phyloP scores from a whole-genome alignment of 1,139 yeast genomes.

The Geotrichum candidum region DNA sequence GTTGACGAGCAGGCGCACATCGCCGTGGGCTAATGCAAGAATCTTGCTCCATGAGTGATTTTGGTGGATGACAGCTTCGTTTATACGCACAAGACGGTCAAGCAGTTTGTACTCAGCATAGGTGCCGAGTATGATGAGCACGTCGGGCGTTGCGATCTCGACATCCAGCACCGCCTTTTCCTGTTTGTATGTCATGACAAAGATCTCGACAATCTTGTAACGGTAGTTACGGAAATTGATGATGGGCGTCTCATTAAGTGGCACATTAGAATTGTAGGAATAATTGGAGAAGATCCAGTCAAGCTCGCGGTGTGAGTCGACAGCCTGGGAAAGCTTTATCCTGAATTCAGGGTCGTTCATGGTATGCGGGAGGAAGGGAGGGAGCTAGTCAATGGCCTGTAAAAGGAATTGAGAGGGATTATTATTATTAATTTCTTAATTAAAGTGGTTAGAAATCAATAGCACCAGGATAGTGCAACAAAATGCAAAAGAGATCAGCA shows the following conservation, averaged over 20 bases:
- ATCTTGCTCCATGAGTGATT: slow-evolving; percentile 18
- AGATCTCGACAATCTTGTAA: slow-evolving; percentile 18
- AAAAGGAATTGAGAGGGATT: not conserved
- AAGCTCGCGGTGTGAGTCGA: slow-evolving; percentile 12
- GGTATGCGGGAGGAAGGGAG: not conserved
- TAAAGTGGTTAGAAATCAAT: not conserved
- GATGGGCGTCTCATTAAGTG: slow-evolving; percentile 17
- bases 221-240: slow-evolving; percentile 19
- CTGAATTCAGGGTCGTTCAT: slow-evolving; percentile 16
- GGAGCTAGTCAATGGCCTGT: not conserved
- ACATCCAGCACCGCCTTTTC: slow-evolving; percentile 17
- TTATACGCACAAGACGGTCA: slow-evolving; percentile 10
- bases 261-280: slow-evolving; percentile 8
- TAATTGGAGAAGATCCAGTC: slow-evolving; percentile 16
- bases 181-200: slow-evolving; percentile 18
- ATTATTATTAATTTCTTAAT: not conserved
- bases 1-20: slow-evolving; percentile 16
- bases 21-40: slow-evolving; percentile 13
- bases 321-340: slow-evolving; percentile 12
- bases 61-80: slow-evolving; percentile 4
- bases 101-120: slow-evolving; percentile 17
- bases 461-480: no score
- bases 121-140: slow-evolving; percentile 15
- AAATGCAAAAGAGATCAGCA: no score
- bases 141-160: slow-evolving; percentile 18